These are phyloP conservation scores for Argentina anserina DNA, from an alignment of 306 rosid genomes.

Conservation along the genomic window DNA sequence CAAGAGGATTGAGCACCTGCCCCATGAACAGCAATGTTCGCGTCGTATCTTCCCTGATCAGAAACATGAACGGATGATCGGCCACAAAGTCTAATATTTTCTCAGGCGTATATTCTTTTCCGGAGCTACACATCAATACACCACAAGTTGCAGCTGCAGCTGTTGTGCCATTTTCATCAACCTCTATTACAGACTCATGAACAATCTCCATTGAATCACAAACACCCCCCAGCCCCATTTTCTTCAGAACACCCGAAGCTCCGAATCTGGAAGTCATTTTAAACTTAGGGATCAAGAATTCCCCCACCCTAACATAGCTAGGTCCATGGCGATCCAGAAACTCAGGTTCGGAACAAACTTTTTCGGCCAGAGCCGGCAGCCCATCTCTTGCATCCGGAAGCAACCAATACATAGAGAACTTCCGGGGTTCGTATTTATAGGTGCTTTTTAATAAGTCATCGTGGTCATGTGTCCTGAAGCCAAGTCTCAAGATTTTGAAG, in stretches of 20 bases:
- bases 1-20: conserved; percentile 20
- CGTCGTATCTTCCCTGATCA: conserved; percentile 17
- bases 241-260: not conserved
- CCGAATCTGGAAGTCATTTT: conserved; percentile 15
- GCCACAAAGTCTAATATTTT: conserved; percentile 19
- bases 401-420: conserved; percentile 21
- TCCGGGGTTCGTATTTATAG: not conserved
- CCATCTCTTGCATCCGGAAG: conserved; percentile 23
- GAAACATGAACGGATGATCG: conserved; percentile 28
- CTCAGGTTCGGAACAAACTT: not conserved
- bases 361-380: not conserved
- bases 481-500: conserved; percentile 9
- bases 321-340: conserved; percentile 4
- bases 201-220: not conserved
- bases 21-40: conserved; percentile 13
- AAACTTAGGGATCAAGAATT: conserved; percentile 28
- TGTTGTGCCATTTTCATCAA: conserved; percentile 27
- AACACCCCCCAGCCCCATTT: conserved; percentile 24
- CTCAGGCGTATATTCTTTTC: fast-evolving
- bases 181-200: conserved; percentile 17
- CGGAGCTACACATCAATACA: not conserved
- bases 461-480: not conserved
- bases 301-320: not conserved
- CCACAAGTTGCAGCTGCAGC: conserved; percentile 17
- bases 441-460: not conserved